Evolutionary conservation across 768 basidiomycete genomes (phyloP), one percentile per base, ranked within the genome.

Genomic region (Saitozyma sp.): DNA sequence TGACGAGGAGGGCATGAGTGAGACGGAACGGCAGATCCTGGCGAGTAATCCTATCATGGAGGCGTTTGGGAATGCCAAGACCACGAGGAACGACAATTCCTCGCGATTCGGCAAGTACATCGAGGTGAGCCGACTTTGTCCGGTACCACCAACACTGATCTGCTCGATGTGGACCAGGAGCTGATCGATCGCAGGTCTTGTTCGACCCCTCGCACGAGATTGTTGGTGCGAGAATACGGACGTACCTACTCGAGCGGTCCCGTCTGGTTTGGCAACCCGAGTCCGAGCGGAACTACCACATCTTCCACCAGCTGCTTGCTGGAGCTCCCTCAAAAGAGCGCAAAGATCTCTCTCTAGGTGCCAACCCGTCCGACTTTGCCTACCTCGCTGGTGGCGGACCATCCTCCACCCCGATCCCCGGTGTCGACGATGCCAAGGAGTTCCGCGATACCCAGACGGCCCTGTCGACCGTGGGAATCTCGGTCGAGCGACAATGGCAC

Each of bases 101-200:
- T 99, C 96, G 19, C 87, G 96, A 61, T 99, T 99, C 79, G 96
- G 96, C 65, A 99, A 99, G 82, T 99, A 99, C 81, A 97, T 99
- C 67, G 95, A 99, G 86, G 96, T 93, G 54, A 71, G 84, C 76
- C 13, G 43, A 2, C 29, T 29, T 29, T 5, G 29, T 29, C 29
- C 29, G 29, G 2, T 5, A 29, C 29, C 11, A 57, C 39, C 19
- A n/a, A 29, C 9, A 9, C 16, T 42, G 9, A 8, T 9, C 50
- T 1, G 16, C 38, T 48, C 3, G 20, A 50, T 19, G 37, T 7
- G 14, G 48, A 49, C 20, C 13, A n/a, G 19, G 9, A n/a, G 37
- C 48, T 52, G 41, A 20, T 41, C 62, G 13, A 43, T 50, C 16
- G 19, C 73, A 98, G 96, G 95, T 99, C 77, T 86, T 98, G 43